Conservation (phyloP, 1,284 basidiomycete species). For the Cerrena zonata region DNA sequence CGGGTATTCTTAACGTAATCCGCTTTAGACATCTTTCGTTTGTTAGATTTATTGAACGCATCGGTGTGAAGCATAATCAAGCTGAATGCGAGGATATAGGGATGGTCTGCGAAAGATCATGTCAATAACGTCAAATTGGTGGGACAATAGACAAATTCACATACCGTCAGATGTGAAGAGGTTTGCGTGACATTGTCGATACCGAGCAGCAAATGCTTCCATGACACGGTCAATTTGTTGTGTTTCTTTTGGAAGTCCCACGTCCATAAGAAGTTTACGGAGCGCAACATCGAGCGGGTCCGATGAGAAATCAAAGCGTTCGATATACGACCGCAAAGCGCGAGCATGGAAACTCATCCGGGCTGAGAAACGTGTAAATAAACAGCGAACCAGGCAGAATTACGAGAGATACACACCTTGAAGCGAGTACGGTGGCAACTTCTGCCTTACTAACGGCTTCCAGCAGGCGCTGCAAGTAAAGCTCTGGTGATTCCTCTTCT, state of each 20-base stretch:
- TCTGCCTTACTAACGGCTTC: slow-evolving; percentile 69
- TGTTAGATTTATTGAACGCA: slow-evolving; percentile 95
- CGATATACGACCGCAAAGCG: slow-evolving; percentile 72
- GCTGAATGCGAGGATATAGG: slow-evolving; percentile 95
- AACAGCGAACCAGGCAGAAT: not conserved
- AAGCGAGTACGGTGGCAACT: slow-evolving; percentile 71
- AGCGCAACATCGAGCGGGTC: slow-evolving; percentile 90
- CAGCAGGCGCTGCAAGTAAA: slow-evolving; percentile 62
- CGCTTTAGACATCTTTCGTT: slow-evolving; percentile 91
- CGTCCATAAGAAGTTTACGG: slow-evolving; percentile 85
- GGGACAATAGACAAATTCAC: slow-evolving; percentile 14
- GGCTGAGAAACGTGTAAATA: slow-evolving; percentile 36
- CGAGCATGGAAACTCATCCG: slow-evolving; percentile 67
- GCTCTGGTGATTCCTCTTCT: slow-evolving; percentile 63
- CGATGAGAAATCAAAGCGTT: slow-evolving; percentile 73
- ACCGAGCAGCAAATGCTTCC: slow-evolving; percentile 87
- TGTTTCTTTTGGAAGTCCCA: slow-evolving; percentile 88
- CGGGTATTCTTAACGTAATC: slow-evolving; percentile 90
- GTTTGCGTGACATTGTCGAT: slow-evolving; percentile 78
- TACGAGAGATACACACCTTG: slow-evolving; percentile 49
- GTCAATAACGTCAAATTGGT: not conserved
- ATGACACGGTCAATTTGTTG: slow-evolving; percentile 98
- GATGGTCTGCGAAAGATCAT: slow-evolving; percentile 61
- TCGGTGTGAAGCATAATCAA: slow-evolving; percentile 99
- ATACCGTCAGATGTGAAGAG: slow-evolving; percentile 76